phyloP scores from a whole-genome alignment of 805 yeast genomes.

The Candida cerambycidarum region DNA sequence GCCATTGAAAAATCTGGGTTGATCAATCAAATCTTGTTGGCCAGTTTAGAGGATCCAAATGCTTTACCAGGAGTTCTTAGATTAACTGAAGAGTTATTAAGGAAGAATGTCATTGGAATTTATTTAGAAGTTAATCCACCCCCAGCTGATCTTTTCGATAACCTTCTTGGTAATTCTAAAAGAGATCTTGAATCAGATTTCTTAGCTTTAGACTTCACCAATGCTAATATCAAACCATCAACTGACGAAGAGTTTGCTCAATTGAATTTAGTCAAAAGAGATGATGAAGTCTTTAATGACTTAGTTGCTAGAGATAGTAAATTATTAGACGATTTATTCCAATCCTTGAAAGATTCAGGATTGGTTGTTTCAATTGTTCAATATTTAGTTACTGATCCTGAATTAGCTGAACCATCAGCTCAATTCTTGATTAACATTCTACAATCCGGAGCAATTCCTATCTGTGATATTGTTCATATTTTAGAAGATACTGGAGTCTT shows the following conservation, averaged over 20 bases:
- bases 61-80: constrained; percentile 25
- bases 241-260: not conserved
- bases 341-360: constrained; percentile 25
- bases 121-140: constrained; percentile 8
- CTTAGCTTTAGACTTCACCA: constrained; percentile 1
- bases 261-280: not conserved
- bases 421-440: constrained; percentile 23
- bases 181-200: not conserved
- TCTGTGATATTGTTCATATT: constrained; percentile 20
- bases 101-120: constrained; percentile 20
- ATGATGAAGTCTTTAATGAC: not conserved
- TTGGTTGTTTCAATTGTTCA: constrained; percentile 23
- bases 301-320: constrained; percentile 19
- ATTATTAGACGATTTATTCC: constrained; percentile 19
- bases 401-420: constrained; percentile 27
- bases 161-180: not conserved
- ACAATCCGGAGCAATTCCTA: constrained; percentile 23
- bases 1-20: constrained; percentile 27
- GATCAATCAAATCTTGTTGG: constrained; percentile 20
- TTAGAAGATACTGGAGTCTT: constrained; percentile 22
- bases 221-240: not conserved
- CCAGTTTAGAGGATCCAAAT: constrained; percentile 25
- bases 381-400: constrained; percentile 26
- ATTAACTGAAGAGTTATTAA: constrained; percentile 21
- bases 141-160: constrained; percentile 1